Evolutionary conservation across 1,284 basidiomycete species (phyloP).

Genomic region (Meira miltonrushii): DNA sequence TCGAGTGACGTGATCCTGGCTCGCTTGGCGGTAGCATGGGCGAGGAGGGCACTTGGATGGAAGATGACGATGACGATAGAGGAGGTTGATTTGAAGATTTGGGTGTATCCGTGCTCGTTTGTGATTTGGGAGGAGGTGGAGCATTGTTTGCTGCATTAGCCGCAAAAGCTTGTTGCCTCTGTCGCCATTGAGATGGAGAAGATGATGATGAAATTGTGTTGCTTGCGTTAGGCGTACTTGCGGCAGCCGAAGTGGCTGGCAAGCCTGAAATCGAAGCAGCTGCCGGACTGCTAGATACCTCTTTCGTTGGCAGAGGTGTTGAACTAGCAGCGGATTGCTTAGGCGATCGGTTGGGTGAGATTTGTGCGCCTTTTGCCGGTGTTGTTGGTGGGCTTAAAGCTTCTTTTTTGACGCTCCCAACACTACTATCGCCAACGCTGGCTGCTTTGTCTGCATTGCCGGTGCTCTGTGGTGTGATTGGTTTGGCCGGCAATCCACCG

Average conservation of each 20-base stretch:
- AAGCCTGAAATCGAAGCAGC: no score
- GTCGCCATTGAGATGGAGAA: no score
- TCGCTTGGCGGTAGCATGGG: neutral
- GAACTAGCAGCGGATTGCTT: neutral
- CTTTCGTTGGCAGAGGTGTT: neutral
- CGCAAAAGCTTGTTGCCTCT: no score
- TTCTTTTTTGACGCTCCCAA: no score
- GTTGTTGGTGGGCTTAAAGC: no score
- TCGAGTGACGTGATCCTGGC: conserved; percentile 10
- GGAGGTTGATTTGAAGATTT: neutral
- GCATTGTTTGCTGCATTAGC: no score
- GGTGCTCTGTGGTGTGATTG: conserved; percentile 12
- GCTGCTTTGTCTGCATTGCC: neutral
- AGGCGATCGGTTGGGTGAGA: neutral
- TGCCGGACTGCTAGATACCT: neutral
- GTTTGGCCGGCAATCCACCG: conserved; percentile 20
- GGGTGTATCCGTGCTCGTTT: neutral
- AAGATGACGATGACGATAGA: neutral
- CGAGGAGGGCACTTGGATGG: neutral
- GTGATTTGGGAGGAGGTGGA: neutral
- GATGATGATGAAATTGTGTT: no score
- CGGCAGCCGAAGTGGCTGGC: no score
- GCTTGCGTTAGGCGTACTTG: no score
- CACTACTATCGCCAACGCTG: no score
- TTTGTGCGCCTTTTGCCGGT: neutral